phyloP scores from a whole-genome alignment of 257 asterid species.

The Fraxinus quadrangulata region DNA sequence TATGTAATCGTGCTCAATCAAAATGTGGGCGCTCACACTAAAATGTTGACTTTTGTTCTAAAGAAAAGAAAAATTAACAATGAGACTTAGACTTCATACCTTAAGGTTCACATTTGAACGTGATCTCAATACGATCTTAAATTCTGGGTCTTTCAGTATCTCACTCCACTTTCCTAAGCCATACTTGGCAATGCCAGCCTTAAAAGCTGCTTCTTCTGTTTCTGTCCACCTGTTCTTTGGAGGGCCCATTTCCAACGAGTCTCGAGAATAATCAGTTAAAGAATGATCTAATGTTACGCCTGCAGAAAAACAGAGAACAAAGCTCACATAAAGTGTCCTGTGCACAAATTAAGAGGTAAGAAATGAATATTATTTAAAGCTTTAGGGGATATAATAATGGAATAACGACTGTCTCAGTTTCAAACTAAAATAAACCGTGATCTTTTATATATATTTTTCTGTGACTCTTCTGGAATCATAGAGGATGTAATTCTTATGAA shows the following conservation, averaged over 20 bases:
- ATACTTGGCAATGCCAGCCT: conserved; percentile 84
- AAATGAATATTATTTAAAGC: background rate
- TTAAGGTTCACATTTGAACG: conserved; percentile 98
- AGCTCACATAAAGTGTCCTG: background rate
- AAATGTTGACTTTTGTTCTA: background rate
- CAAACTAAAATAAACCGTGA: background rate
- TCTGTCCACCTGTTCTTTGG: conserved; percentile 93
- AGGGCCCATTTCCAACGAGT: conserved; percentile 71
- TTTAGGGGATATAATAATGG: background rate
- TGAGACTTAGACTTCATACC: conserved; percentile 41
- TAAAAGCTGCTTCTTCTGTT: conserved; percentile 98
- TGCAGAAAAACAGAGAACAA: conserved; percentile 1
- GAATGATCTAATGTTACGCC: conserved; percentile 5
- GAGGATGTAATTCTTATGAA: background rate
- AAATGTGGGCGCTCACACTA: background rate
- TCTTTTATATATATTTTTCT: too few species aligned
- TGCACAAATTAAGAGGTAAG: background rate
- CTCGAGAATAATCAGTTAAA: conserved; percentile 21
- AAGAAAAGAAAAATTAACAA: background rate
- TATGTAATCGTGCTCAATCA: background rate
- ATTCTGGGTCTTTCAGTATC: conserved; percentile 90
- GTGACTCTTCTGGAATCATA: background rate
- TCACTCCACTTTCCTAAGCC: conserved; percentile 98
- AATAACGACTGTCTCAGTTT: background rate
- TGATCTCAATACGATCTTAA: conserved; percentile 59